Base-by-base conservation (phyloP, 148 eudicot genomes). In the Camellia granthamiana region DNA sequence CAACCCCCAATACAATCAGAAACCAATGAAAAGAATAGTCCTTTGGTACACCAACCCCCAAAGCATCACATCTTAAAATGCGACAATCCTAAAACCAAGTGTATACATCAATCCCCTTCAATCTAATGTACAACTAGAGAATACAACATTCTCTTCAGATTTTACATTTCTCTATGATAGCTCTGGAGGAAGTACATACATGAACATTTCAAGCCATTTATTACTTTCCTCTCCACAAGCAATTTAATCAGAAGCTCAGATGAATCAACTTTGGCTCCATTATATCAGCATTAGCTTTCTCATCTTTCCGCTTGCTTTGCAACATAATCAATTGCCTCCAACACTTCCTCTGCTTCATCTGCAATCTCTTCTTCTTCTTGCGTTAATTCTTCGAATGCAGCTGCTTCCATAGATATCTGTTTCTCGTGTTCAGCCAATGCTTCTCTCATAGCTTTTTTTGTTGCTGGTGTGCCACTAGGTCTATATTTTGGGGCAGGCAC, bases 401-500 rank as follows among this genome's bases (percentile, higher is more conserved):
- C 69, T 18, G 77, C 81, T 51, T 81, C 81, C 44, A 64, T 81
- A 21, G 69, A 19, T 54, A 43, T 77, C 66, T 84, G 81, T 64
- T 77, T 75, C 88, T 56, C 41, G 56, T 72, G 82, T 84, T 88
- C 90, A 46, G 85, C 82, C 67, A 85, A 78, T 11, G 97, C 97
- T 81, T 91, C 94, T 78, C 92, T 87, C 92, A 93, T 80, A 76
- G 89, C 89, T 85, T 79, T 84, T 21, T 70, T 77, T 49, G 92
- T 91, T 42, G 94, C 94, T 14, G 92, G 89, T 69, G 80, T 81
- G 73, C 88, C 92, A 4, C 8, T 76, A 54, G 83, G 63, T 9
- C 81, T 83, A 64, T 93, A 95, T 80, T 89, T 95, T 3, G 98
- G 98, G 56, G 98, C 93, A 69, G 98, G 97, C 81, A 86, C 86